A percentile compares a stretch with the other conserved stretches of the same genome.
These are phyloP conservation scores for Solanum dulcamara DNA, from an alignment of 257 asterid species.

Conservation along the genomic window DNA sequence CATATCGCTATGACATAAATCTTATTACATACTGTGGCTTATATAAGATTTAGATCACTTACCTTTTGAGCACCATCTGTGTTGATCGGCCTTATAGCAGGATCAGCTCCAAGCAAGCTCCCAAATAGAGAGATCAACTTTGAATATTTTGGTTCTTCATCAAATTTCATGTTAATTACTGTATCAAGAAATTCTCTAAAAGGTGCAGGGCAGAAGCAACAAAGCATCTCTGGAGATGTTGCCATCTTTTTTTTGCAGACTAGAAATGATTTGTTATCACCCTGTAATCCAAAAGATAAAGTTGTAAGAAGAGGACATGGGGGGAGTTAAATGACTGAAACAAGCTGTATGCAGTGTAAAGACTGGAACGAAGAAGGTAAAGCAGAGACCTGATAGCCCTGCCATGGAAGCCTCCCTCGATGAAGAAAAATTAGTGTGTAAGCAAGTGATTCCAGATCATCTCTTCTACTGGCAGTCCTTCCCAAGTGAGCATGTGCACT, in stretches of 20 bases:
- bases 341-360: neutral
- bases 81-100: constrained; percentile 31
- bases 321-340: neutral
- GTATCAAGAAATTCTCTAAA: constrained; percentile 29
- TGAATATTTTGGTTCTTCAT: constrained; percentile 42
- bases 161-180: constrained; percentile 34
- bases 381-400: constrained; percentile 35
- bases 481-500: constrained; percentile 46
- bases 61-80: constrained; percentile 49
- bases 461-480: constrained; percentile 46
- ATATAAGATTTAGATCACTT: neutral
- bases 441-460: constrained; percentile 42
- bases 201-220: constrained; percentile 34
- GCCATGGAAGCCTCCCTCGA: constrained; percentile 42
- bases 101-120: constrained; percentile 32
- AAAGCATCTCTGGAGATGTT: constrained; percentile 35
- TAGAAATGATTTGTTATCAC: constrained; percentile 39
- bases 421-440: constrained; percentile 38
- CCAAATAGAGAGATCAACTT: constrained; percentile 32
- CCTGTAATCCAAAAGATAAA: constrained; percentile 10
- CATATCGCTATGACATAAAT: neutral
- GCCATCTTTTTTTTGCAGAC: constrained; percentile 39
- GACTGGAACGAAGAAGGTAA: neutral
- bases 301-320: neutral
- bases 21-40: neutral